A percentile compares a stretch with the other conserved stretches of the same genome.
Conservation (phyloP, 306 rosid species). For the Prunus padus region DNA sequence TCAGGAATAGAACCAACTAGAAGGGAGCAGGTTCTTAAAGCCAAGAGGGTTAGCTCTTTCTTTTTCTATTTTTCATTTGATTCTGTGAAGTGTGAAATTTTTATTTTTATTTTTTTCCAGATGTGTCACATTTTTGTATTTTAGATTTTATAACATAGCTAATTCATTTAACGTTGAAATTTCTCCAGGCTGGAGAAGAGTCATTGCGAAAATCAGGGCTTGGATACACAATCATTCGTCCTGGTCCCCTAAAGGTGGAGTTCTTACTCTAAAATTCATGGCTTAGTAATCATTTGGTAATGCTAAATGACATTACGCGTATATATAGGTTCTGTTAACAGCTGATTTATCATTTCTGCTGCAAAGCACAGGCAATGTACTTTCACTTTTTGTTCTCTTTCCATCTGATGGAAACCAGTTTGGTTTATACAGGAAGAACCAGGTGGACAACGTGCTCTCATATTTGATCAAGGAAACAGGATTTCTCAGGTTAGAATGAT, state of each 20-base stretch:
- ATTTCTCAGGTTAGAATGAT: slow-evolving; percentile 73
- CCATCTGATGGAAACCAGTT: neutral
- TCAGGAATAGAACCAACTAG: slow-evolving; percentile 83
- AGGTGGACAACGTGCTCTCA: slow-evolving; percentile 94
- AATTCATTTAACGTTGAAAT: slow-evolving; percentile 21
- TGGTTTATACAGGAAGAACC: slow-evolving; percentile 78
- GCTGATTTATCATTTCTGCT: neutral
- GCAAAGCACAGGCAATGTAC: neutral
- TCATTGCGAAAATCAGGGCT: slow-evolving; percentile 92
- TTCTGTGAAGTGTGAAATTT: neutral
- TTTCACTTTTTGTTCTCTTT: neutral
- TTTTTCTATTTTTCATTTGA: slow-evolving; percentile 25
- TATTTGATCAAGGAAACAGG: slow-evolving; percentile 94
- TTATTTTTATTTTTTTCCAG: neutral
- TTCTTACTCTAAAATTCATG: slow-evolving; percentile 2
- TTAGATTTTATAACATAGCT: slow-evolving; percentile 4
- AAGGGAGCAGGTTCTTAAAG: slow-evolving; percentile 95
- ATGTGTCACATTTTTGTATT: neutral
- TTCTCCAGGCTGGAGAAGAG: slow-evolving; percentile 89
- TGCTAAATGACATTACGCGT: neutral
- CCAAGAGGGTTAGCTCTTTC: slow-evolving; percentile 71
- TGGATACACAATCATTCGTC: slow-evolving; percentile 92
- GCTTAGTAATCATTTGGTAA: neutral
- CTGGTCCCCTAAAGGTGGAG: slow-evolving; percentile 87
- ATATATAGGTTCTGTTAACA: too few species aligned